A percentile compares a stretch with the other conserved stretches of the same genome.
Evolutionary conservation across 1,284 basidiomycete genomes (phyloP).

Genomic region (Ceratobasidium sp.): DNA sequence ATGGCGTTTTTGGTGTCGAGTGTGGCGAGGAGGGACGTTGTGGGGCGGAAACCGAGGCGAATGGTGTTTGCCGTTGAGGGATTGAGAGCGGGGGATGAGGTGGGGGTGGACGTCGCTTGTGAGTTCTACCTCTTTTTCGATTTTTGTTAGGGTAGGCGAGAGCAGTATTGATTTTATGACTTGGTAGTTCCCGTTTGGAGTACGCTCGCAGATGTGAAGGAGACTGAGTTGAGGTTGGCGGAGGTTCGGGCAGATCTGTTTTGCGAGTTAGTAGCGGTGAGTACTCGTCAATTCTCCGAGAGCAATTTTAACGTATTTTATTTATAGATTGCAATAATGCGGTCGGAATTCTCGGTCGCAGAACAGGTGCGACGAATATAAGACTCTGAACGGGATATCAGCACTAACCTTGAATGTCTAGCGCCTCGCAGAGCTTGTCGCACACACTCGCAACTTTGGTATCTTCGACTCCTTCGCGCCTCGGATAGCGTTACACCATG

Average conservation of each 20-base stretch:
- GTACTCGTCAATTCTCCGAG: neutral
- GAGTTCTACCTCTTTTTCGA: slow-evolving; percentile 31
- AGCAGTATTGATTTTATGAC: neutral
- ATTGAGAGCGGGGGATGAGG: slow-evolving; percentile 66
- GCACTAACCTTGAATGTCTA: slow-evolving; percentile 51
- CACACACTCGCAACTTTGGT: slow-evolving; percentile 69
- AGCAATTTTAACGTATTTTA: neutral
- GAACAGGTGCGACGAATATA: slow-evolving; percentile 58
- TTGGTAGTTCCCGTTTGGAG: slow-evolving; percentile 65
- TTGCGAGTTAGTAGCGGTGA: slow-evolving; percentile 49
- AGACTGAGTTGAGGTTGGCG: slow-evolving; percentile 66
- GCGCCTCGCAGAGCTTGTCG: slow-evolving; percentile 69
- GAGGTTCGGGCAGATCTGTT: slow-evolving; percentile 77
- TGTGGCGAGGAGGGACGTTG: slow-evolving; percentile 75
- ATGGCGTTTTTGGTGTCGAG: slow-evolving; percentile 76
- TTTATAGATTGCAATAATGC: slow-evolving; percentile 46
- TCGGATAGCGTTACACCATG: slow-evolving; percentile 73
- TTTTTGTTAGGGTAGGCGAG: neutral
- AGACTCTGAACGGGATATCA: slow-evolving; percentile 34
- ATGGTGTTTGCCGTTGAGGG: slow-evolving; percentile 77
- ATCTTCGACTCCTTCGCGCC: slow-evolving; percentile 71
- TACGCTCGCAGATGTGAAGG: slow-evolving; percentile 64
- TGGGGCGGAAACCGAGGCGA: slow-evolving; percentile 77
- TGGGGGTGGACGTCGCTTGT: slow-evolving; percentile 60
- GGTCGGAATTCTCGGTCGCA: slow-evolving; percentile 71